Evolutionary conservation across 257 asterid species (phyloP).

Genomic region (Solanum paucissectum): DNA sequence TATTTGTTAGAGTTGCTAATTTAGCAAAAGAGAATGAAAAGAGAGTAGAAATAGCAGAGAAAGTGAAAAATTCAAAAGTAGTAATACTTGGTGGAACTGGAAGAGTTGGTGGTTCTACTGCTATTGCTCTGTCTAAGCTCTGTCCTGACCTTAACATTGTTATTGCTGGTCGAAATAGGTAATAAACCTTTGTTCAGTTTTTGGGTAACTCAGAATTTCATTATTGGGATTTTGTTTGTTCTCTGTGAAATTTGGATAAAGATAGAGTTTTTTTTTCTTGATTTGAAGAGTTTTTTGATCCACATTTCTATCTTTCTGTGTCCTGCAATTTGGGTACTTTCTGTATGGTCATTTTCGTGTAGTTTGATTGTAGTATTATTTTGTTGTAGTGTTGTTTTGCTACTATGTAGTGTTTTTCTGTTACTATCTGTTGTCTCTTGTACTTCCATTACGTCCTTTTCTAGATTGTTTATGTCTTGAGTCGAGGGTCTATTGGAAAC

Average conservation of each 20-base stretch:
- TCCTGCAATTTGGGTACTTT: neutral
- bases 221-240: neutral
- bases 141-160: conserved; percentile 58
- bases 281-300: neutral
- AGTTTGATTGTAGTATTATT: neutral
- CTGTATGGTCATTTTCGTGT: neutral
- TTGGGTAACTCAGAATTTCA: neutral
- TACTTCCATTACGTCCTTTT: neutral
- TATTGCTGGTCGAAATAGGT: conserved; percentile 86
- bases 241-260: neutral
- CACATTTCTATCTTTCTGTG: neutral
- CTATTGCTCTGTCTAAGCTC: conserved; percentile 60
- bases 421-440: too few relatives aligned
- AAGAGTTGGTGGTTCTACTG: conserved; percentile 97
- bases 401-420: neutral
- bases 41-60: conserved; percentile 38
- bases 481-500: neutral
- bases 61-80: conserved; percentile 45
- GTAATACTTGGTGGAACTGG: conserved; percentile 93
- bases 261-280: neutral
- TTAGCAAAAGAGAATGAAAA: conserved; percentile 14
- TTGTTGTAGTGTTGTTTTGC: neutral
- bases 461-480: neutral
- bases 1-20: conserved; percentile 14
- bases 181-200: neutral